phyloP scores from a whole-genome alignment of 768 basidiomycete species.

The Serendipita sp. region DNA sequence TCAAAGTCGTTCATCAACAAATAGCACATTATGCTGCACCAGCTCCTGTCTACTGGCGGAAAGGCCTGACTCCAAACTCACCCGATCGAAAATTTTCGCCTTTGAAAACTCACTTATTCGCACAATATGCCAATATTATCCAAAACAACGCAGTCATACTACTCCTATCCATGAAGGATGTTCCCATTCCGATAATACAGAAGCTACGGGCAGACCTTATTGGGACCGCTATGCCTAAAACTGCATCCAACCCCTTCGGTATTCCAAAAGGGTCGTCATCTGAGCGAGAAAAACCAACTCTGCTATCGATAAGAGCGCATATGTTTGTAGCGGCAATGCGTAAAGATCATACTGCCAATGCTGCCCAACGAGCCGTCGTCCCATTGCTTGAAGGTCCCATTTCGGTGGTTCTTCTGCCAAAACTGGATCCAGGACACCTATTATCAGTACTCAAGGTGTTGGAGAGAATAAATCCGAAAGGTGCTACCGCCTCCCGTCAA shows the following conservation, averaged over 20 bases:
- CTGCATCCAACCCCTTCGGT: neutral
- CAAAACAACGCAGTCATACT: neutral
- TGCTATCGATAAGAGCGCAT: neutral
- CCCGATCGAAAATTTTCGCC: conserved; percentile 1
- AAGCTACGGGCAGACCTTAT: neutral
- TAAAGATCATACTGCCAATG: neutral
- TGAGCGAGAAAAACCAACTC: neutral
- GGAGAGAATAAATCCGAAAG: conserved; percentile 45
- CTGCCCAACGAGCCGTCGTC: neutral
- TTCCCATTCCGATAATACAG: neutral
- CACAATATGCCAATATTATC: neutral
- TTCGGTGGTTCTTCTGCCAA: conserved; percentile 39
- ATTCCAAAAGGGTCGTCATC: neutral
- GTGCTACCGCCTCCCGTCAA: conserved; percentile 32
- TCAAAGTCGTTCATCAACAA: neutral
- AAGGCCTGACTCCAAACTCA: neutral
- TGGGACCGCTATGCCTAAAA: neutral
- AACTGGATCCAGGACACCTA: conserved; percentile 57
- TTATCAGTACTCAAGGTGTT: conserved; percentile 48
- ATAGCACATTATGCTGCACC: neutral
- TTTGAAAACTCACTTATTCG: neutral
- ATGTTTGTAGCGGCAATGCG: neutral
- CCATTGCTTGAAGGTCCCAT: neutral
- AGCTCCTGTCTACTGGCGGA: neutral
- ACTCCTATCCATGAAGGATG: neutral